Base-by-base conservation (phyloP, 768 basidiomycete species). In the Tylopilus rubrobrunneus region DNA sequence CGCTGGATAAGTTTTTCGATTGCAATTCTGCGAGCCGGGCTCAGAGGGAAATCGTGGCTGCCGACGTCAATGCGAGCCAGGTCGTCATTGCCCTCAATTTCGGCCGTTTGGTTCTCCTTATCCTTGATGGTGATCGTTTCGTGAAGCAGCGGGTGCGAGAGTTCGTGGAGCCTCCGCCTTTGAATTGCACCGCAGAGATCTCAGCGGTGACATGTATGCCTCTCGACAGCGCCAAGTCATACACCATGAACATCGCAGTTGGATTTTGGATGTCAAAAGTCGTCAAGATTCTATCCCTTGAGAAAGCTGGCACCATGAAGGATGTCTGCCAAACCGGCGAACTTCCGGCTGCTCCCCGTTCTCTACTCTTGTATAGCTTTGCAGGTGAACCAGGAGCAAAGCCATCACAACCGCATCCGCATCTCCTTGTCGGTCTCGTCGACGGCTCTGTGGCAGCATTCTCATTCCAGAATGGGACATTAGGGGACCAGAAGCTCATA, bases 201-300 rank as follows among this genome's bases (percentile, higher is more conserved):
- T 87, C 90, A 10, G 79, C 86, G 0, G 71, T 94, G 33, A 85
- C 86, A 0, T 83, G 89, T 58, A 64, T 74, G 4, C 83, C 86
- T 0, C 62, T 82, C 17, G 79, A 86, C 58, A 62, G 73, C 1
- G 58, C 66, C 10, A 77, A 77, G 57, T 64, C 69, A 31, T 83
- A 74, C 50, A 68, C 87, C 1, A 68, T 68, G 10, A 59, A 78
- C 49, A 68, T 87, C 27, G 81, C 78, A 0, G 82, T 87, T n/a
- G 82, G 85, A 0, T 89, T 89, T 60, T 96, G 93, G 92, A 78
- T 78, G 21, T 78, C 80, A 4, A 86, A 86, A 59, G 61, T 68
- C 8, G 76, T 93, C 39, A 77, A 84, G 60, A 69, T 93, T 33
- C 72, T 89, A 49, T 63, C 66, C 5, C 58, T 78, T 37, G 62